Conservation (phyloP, 169 alveolate species). For the Plasmodium billcollinsi region DNA sequence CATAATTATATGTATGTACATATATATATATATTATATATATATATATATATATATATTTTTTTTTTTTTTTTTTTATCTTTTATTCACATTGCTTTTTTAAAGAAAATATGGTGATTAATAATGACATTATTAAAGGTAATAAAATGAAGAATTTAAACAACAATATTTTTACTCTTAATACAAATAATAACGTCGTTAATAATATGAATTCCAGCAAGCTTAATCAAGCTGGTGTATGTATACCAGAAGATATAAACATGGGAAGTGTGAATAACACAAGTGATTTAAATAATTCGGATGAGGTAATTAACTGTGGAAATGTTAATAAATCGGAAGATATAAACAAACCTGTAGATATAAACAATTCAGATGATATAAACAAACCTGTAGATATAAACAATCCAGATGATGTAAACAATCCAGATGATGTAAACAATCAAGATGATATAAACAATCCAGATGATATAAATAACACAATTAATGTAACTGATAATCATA, state of each 20-base stretch:
- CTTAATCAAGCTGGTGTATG: background rate
- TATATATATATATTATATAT: too few relatives aligned
- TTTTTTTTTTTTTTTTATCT: background rate
- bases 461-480: too few relatives aligned
- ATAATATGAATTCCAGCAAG: background rate
- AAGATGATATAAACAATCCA: too few relatives aligned
- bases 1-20: too few relatives aligned
- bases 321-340: too few relatives aligned
- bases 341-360: too few relatives aligned
- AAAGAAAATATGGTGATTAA: conserved; percentile 47
- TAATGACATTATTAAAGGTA: conserved; percentile 30
- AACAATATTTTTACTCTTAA: background rate
- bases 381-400: too few relatives aligned
- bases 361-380: too few relatives aligned
- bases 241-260: background rate
- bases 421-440: too few relatives aligned
- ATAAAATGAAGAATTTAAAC: conserved; percentile 26
- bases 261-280: background rate
- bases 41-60: background rate
- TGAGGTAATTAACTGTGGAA: background rate
- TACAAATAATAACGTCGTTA: background rate
- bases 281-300: background rate
- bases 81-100: background rate
- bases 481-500: too few relatives aligned
- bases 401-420: too few relatives aligned